These are phyloP conservation scores for Amanita inopinata DNA, from an alignment of 768 basidiomycete species.

Conservation along the genomic window DNA sequence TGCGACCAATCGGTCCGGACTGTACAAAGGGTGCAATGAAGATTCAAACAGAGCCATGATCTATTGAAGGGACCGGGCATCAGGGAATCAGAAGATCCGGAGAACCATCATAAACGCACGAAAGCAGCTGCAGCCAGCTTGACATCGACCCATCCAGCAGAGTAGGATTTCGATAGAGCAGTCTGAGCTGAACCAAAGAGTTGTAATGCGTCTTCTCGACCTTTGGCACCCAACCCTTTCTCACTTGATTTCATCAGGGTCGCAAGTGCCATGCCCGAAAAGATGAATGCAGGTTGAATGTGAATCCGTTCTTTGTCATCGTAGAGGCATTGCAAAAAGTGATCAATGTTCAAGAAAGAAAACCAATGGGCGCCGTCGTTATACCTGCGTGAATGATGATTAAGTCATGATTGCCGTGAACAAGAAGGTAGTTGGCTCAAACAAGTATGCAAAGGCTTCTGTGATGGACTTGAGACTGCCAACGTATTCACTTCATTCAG, in stretches of 20 bases:
- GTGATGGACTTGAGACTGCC: slow-evolving; percentile 38
- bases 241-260: slow-evolving; percentile 67
- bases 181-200: slow-evolving; percentile 48
- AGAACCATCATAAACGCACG: slow-evolving; percentile 22
- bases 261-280: slow-evolving; percentile 60
- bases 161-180: slow-evolving; percentile 42
- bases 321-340: slow-evolving; percentile 42
- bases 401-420: neutral
- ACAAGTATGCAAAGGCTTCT: slow-evolving; percentile 45
- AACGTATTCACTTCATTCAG: slow-evolving; percentile 10
- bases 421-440: slow-evolving; percentile 12
- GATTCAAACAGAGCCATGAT: slow-evolving; percentile 72
- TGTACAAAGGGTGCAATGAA: slow-evolving; percentile 61
- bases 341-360: slow-evolving; percentile 53
- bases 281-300: slow-evolving; percentile 66
- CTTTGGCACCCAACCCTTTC: slow-evolving; percentile 41
- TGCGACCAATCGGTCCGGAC: slow-evolving; percentile 38
- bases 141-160: slow-evolving; percentile 44
- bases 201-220: slow-evolving; percentile 48
- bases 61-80: too few relatives aligned
- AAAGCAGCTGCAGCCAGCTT: slow-evolving; percentile 66
- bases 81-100: neutral
- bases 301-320: slow-evolving; percentile 39
- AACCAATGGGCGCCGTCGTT: slow-evolving; percentile 56
- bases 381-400: slow-evolving; percentile 33